Percentiles rank a stretch among this genome's conserved stretches.
Conservation (phyloP, 331 rosid species). For the Ulmus americana region DNA sequence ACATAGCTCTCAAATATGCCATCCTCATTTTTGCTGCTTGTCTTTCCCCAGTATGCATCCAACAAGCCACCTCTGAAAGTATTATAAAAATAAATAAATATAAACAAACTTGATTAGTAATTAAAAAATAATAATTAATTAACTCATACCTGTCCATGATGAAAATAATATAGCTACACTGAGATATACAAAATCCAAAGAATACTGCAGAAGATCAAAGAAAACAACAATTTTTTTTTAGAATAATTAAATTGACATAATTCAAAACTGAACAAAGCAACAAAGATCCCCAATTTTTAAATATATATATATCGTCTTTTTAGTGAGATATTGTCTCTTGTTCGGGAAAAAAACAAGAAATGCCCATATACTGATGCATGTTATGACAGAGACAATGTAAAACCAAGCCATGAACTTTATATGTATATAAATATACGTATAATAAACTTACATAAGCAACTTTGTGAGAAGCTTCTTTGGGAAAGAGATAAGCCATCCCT, state of each 20-base stretch:
- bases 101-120: not conserved
- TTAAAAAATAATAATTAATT: not conserved
- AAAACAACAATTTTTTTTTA: not conserved
- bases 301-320: too few species aligned
- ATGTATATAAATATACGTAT: not conserved
- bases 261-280: not conserved
- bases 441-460: constrained; percentile 64
- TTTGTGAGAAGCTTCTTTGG: constrained; percentile 79
- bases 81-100: not conserved
- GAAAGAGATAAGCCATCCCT: constrained; percentile 86
- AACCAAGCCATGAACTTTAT: not conserved
- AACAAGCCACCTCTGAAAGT: constrained; percentile 85
- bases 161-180: constrained; percentile 77
- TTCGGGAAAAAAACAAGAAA: not conserved
- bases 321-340: too few species aligned
- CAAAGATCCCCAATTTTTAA: not conserved
- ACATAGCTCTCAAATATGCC: constrained; percentile 85
- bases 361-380: not conserved
- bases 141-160: constrained; percentile 75
- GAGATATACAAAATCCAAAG: constrained; percentile 83
- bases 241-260: too few species aligned
- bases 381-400: not conserved
- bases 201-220: constrained; percentile 58
- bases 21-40: constrained; percentile 95
- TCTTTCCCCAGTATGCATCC: constrained; percentile 98